Conservation (phyloP, 2,329 filamentous ascomycete genomes). For the Xylaria hypoxylon region DNA sequence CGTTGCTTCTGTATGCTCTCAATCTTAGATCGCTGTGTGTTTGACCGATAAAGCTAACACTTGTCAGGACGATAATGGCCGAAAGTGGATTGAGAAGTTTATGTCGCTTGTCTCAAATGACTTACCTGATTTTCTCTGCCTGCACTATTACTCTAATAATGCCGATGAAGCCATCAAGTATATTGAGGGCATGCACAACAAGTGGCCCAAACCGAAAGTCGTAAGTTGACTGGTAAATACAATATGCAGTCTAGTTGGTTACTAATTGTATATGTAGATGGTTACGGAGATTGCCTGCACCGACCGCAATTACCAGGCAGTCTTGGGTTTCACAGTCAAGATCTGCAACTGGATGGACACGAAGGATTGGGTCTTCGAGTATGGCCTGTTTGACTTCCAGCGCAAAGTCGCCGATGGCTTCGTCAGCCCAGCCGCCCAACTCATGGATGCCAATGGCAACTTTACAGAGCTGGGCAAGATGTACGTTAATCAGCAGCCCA, state of each 20-base stretch:
- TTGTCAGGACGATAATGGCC: constrained; percentile 42
- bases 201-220: constrained; percentile 47
- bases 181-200: constrained; percentile 54
- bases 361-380: constrained; percentile 57
- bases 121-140: constrained; percentile 56
- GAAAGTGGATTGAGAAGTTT: constrained; percentile 56
- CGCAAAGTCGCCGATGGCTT: constrained; percentile 56
- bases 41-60: constrained; percentile 20
- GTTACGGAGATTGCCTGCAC: constrained; percentile 60
- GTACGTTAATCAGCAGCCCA: constrained; percentile 44
- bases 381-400: constrained; percentile 60
- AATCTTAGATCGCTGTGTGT: not conserved
- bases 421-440: constrained; percentile 59
- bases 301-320: constrained; percentile 52
- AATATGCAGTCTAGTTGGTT: constrained; percentile 24
- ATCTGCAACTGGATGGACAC: constrained; percentile 59
- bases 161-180: constrained; percentile 54
- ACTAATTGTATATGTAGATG: constrained; percentile 43
- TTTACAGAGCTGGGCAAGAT: constrained; percentile 52
- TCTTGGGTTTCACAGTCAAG: constrained; percentile 55
- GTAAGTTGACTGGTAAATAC: constrained; percentile 35
- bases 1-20: constrained; percentile 49
- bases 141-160: constrained; percentile 57
- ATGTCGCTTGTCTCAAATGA: constrained; percentile 53
- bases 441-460: constrained; percentile 57